Conservation (phyloP, 1,284 basidiomycete species). For the Caloboletus firmus region DNA sequence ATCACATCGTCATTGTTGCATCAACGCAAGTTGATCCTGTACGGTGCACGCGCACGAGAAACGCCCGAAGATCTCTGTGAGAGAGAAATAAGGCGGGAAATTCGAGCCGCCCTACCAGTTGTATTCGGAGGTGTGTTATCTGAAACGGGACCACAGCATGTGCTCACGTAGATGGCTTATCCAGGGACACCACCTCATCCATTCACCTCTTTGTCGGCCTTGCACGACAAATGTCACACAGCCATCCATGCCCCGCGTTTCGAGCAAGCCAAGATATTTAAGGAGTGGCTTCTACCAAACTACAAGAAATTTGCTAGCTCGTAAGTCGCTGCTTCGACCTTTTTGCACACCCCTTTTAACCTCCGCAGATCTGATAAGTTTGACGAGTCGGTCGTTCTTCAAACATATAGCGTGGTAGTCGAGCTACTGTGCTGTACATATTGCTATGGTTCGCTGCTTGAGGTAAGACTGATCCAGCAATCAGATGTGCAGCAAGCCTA, state of each 20-base stretch:
- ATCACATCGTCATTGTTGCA: constrained; percentile 56
- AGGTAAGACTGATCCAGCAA: constrained; percentile 44
- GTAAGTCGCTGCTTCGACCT: constrained; percentile 8
- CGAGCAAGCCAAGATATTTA: constrained; percentile 66
- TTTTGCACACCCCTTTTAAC: not conserved
- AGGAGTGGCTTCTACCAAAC: constrained; percentile 68
- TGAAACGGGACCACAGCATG: not conserved
- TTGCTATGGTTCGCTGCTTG: constrained; percentile 66
- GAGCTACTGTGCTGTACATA: constrained; percentile 60
- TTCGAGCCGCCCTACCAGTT: constrained; percentile 62
- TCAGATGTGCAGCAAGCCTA: not conserved
- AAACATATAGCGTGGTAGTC: constrained; percentile 56
- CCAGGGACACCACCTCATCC: constrained; percentile 33
- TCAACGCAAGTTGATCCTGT: constrained; percentile 66
- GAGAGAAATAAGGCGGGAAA: constrained; percentile 64
- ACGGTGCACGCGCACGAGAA: constrained; percentile 64
- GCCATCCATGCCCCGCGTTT: constrained; percentile 59
- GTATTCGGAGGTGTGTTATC: constrained; percentile 60
- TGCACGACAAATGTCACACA: constrained; percentile 46
- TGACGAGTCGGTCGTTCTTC: constrained; percentile 39
- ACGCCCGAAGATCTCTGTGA: constrained; percentile 69
- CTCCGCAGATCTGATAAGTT: constrained; percentile 25
- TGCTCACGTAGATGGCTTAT: not conserved
- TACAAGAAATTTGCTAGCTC: constrained; percentile 53
- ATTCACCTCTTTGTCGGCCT: constrained; percentile 39